Base-by-base conservation (phyloP, 495 filamentous ascomycete species). In the Podospora sp. region DNA sequence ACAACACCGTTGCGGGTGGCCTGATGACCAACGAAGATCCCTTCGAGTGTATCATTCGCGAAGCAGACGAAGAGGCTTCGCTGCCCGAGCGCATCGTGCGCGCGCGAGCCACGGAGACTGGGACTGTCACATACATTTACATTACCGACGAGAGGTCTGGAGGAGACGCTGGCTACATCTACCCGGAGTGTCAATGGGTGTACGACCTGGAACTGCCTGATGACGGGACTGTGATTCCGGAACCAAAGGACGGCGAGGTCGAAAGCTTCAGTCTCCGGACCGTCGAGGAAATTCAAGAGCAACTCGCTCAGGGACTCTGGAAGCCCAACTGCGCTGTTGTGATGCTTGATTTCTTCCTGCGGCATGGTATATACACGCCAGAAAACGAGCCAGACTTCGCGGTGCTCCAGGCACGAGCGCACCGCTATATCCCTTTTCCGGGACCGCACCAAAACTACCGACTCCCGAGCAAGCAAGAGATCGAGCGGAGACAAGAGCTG, bases 1-100 rank as follows among this genome's bases (percentile, higher is more conserved):
- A 99, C 75, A 99, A 99, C 73, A 91, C 92, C 1, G 96, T 97
- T 6, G 95, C 94, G 0, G 95, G 95, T 5, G 95, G 95, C 0
- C 89, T 98, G 72, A 86, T 89, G 69, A 90, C 91, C 0, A 88
- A 88, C 22, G 93, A 97, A 75, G 82, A 80, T 18, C 87, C 88
- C 1, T 88, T 91, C 61, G 92, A 93, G 69, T 92, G 89, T 78
- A 79, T 97, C 46, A 81, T 97, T 8, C 88, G 96, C 60, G 95
- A 99, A 77, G 87, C 89, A 0, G 88, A 87, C 66, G 95, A 99
- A 77, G 95, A 99, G 73, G 95, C 95, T 0, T 90, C 87, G n/a
- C 79, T 99, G 6, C 87, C 92, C 0, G 91, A 88, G 65, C 76
- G 82, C 0, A 75, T 95, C 6, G 88, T 97, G 60, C 82, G 88